phyloP scores from a whole-genome alignment of 495 filamentous ascomycete species.

The Pseudevernia furfuracea region DNA sequence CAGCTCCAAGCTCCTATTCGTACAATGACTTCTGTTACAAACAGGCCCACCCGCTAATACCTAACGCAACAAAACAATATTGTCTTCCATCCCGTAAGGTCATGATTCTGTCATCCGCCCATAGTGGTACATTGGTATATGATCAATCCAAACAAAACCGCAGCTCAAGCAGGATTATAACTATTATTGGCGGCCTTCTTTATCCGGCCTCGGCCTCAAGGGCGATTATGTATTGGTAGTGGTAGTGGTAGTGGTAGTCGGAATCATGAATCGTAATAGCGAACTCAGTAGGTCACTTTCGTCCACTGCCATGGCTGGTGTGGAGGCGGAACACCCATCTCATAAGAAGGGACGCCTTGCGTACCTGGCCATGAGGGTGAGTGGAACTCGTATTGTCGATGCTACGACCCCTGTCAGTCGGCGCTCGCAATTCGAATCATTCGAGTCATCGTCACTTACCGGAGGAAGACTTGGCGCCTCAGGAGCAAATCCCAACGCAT shows the following conservation, averaged over 20 bases:
- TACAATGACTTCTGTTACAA: background rate
- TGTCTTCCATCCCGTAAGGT: slow-evolving; percentile 3
- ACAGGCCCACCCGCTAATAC: background rate
- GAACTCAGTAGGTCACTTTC: slow-evolving; percentile 2
- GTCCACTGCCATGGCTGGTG: slow-evolving; percentile 16
- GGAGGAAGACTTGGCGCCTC: slow-evolving; percentile 16
- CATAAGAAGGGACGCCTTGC: slow-evolving; percentile 10
- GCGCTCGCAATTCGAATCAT: background rate
- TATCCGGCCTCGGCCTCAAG: background rate
- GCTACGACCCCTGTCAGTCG: slow-evolving; percentile 11
- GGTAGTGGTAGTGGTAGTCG: background rate
- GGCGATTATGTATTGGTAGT: background rate
- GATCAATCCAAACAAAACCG: background rate
- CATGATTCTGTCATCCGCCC: background rate
- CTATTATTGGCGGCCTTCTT: background rate
- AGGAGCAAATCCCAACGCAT: slow-evolving; percentile 9
- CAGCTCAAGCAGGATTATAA: background rate
- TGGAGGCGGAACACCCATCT: slow-evolving; percentile 15
- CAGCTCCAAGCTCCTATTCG: background rate
- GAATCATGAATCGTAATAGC: slow-evolving; percentile 1
- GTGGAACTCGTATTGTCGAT: slow-evolving; percentile 12
- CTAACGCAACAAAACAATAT: background rate
- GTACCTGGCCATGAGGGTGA: slow-evolving; percentile 19
- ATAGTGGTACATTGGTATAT: slow-evolving; percentile 7
- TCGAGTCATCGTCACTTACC: slow-evolving; percentile 8